A percentile compares a stretch with the other conserved stretches of the same genome.
Conservation (phyloP, 1,139 yeast species). For the Hyphopichia pseudoburtonii region DNA sequence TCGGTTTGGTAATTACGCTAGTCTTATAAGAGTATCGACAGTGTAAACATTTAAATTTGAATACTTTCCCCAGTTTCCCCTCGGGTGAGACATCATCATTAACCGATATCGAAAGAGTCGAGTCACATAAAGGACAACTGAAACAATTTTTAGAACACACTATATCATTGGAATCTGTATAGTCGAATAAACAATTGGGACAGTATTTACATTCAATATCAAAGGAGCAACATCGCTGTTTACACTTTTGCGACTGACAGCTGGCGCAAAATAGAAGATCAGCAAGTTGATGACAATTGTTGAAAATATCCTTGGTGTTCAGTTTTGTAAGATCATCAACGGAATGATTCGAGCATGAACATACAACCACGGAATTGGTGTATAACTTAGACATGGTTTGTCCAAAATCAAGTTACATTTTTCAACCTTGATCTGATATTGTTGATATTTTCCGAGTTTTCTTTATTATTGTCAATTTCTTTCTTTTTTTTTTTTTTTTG, state of each 20-base stretch:
- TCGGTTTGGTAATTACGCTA: constrained; percentile 32
- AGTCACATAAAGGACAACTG: constrained; percentile 36
- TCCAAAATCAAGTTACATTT: no score
- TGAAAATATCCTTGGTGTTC: no score
- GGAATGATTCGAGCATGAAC: constrained; percentile 7
- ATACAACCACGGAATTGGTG: constrained; percentile 8
- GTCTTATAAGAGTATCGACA: constrained; percentile 33
- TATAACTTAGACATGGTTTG: constrained; percentile 12
- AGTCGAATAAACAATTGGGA: constrained; percentile 37
- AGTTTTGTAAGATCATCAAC: constrained; percentile 1
- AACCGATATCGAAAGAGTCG: constrained; percentile 26
- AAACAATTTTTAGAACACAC: constrained; percentile 41
- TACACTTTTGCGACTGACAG: constrained; percentile 33
- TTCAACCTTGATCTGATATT: no score
- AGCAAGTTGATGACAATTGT: constrained; percentile 3
- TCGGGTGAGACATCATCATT: constrained; percentile 18
- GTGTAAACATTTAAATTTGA: constrained; percentile 31
- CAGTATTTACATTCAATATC: constrained; percentile 33
- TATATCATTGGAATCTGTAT: constrained; percentile 21
- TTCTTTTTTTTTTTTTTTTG: neutral
- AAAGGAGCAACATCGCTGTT: constrained; percentile 21
- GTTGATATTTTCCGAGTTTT: no score
- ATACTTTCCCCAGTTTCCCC: constrained; percentile 30
- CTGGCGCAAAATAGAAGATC: constrained; percentile 39
- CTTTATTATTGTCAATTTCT: neutral